Conservation (phyloP, 2,329 filamentous ascomycete species). For the Cladosporium sp. region DNA sequence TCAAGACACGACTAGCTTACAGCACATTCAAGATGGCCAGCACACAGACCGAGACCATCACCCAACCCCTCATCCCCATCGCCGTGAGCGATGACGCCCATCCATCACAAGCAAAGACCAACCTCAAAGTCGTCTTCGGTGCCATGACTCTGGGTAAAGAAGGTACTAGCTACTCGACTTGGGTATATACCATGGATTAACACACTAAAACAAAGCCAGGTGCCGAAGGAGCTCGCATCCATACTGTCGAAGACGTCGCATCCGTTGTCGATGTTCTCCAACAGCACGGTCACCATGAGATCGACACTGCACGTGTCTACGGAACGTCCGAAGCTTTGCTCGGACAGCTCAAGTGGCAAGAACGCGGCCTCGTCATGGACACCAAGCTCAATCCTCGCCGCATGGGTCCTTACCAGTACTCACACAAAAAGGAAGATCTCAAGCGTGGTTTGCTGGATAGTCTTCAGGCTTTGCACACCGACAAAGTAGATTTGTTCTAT, state of each 20-base stretch:
- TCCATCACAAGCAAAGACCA: background rate
- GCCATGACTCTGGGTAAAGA: background rate
- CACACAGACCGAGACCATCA: background rate
- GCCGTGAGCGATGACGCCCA: background rate
- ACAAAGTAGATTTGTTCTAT: constrained; percentile 74
- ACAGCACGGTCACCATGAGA: constrained; percentile 71
- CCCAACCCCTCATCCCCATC: background rate
- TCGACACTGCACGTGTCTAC: constrained; percentile 78
- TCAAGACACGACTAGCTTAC: background rate
- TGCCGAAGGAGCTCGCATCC: constrained; percentile 65
- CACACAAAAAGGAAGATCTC: constrained; percentile 61
- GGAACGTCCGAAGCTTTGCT: constrained; percentile 75
- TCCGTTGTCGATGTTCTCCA: constrained; percentile 71
- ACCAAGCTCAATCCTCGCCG: constrained; percentile 62
- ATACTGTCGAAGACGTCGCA: constrained; percentile 63
- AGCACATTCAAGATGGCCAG: background rate
- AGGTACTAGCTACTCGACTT: background rate
- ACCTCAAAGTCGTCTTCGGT: background rate
- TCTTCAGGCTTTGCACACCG: constrained; percentile 67
- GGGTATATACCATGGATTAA: background rate
- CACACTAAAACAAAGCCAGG: background rate
- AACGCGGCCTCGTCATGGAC: constrained; percentile 71
- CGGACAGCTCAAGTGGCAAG: constrained; percentile 69
- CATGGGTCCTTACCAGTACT: constrained; percentile 59
- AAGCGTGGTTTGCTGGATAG: constrained; percentile 51